Evolutionary conservation across 768 basidiomycete species (phyloP).

Genomic region (Suillus subalutaceus): DNA sequence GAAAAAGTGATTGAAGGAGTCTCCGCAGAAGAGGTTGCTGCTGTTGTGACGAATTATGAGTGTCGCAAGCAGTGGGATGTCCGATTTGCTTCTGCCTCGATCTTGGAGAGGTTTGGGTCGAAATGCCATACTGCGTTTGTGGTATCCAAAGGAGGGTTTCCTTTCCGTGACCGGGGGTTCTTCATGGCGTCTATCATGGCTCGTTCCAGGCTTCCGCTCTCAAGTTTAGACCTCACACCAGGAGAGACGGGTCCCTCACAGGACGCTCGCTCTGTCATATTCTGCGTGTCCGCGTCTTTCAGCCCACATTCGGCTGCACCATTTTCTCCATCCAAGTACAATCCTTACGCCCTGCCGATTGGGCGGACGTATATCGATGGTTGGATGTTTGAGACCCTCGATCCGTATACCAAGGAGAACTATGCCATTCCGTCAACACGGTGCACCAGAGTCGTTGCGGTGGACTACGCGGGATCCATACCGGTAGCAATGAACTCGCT

Average conservation of each 20-base stretch:
- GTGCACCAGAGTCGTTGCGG: slow-evolving; percentile 81
- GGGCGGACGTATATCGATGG: slow-evolving; percentile 88
- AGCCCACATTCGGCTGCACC: slow-evolving; percentile 59
- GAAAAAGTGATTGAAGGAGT: slow-evolving; percentile 92
- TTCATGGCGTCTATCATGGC: slow-evolving; percentile 78
- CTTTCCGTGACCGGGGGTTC: slow-evolving; percentile 89
- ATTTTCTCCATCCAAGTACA: slow-evolving; percentile 71
- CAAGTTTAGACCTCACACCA: slow-evolving; percentile 44
- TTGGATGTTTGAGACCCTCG: slow-evolving; percentile 95
- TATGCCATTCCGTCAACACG: slow-evolving; percentile 93
- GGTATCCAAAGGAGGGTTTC: slow-evolving; percentile 78
- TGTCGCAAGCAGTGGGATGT: slow-evolving; percentile 89
- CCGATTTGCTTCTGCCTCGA: slow-evolving; percentile 67
- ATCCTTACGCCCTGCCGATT: slow-evolving; percentile 70
- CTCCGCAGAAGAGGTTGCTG: slow-evolving; percentile 87
- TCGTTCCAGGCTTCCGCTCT: slow-evolving; percentile 46
- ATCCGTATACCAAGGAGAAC: slow-evolving; percentile 92
- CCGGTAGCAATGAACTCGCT: slow-evolving; percentile 84
- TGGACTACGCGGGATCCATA: slow-evolving; percentile 86
- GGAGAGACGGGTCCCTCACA: slow-evolving; percentile 39
- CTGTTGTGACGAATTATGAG: slow-evolving; percentile 68
- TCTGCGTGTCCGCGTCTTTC: slow-evolving; percentile 84
- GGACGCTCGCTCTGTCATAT: slow-evolving; percentile 64
- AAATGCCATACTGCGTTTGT: slow-evolving; percentile 73
- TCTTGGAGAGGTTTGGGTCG: slow-evolving; percentile 79